A percentile compares a stretch with the other conserved stretches of the same genome.
phyloP scores from a whole-genome alignment of 768 basidiomycete genomes.

The Rickenella mellea region DNA sequence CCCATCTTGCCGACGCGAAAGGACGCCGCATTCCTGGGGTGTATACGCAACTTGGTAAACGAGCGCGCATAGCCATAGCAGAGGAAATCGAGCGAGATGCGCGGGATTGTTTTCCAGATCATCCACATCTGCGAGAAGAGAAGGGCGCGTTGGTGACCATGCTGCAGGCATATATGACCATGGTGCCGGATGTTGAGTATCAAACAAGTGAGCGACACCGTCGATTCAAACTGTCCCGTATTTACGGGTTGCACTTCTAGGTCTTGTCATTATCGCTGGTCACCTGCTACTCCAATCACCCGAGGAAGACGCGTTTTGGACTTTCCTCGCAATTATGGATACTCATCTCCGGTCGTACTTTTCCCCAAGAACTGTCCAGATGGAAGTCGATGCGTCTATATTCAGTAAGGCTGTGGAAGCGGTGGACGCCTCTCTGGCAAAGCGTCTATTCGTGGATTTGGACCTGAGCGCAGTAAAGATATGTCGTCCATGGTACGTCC shows the following conservation, averaged over 20 bases:
- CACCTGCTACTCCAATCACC: slow-evolving; percentile 67
- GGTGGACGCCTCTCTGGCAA: slow-evolving; percentile 49
- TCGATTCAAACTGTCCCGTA: background rate
- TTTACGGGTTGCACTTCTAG: slow-evolving; percentile 23
- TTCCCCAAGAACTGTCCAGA: slow-evolving; percentile 44
- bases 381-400: slow-evolving; percentile 69
- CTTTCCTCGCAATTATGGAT: slow-evolving; percentile 82
- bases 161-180: slow-evolving; percentile 64
- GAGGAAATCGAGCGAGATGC: slow-evolving; percentile 54
- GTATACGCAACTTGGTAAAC: slow-evolving; percentile 51
- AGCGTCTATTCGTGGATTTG: slow-evolving; percentile 58
- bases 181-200: slow-evolving; percentile 81
- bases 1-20: slow-evolving; percentile 68
- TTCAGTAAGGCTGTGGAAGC: slow-evolving; percentile 63
- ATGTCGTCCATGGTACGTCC: slow-evolving; percentile 54
- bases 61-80: slow-evolving; percentile 40
- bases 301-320: slow-evolving; percentile 89
- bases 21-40: slow-evolving; percentile 59
- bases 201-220: slow-evolving; percentile 37
- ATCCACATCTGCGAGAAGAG: slow-evolving; percentile 47
- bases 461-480: slow-evolving; percentile 46
- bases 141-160: slow-evolving; percentile 48
- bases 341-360: slow-evolving; percentile 75
- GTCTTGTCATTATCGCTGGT: slow-evolving; percentile 60
- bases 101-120: slow-evolving; percentile 40